These are phyloP conservation scores for Sclerotinia minor DNA, from an alignment of 2,329 filamentous ascomycete genomes.

Conservation along the genomic window DNA sequence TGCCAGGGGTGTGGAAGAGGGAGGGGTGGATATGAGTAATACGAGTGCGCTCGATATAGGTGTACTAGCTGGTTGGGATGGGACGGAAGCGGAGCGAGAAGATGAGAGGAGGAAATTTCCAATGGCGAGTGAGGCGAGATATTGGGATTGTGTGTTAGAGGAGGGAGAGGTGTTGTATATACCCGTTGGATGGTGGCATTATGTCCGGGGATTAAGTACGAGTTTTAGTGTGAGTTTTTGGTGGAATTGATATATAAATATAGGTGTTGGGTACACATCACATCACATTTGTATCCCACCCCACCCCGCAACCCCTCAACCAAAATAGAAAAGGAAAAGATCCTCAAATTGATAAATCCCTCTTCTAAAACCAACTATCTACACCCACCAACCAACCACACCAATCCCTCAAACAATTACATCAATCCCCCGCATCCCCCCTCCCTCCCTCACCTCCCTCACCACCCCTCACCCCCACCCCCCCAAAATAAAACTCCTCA, in stretches of 20 bases:
- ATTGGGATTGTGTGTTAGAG: slow-evolving; percentile 72
- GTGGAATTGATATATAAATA: slow-evolving; percentile 61
- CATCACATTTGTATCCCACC: too few species aligned
- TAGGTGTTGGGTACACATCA: too few species aligned
- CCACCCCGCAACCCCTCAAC: too few species aligned
- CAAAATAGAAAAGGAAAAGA: too few species aligned
- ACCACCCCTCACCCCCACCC: too few species aligned
- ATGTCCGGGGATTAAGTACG: slow-evolving; percentile 78
- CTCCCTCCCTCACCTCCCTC: too few species aligned
- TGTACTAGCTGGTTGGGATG: slow-evolving; percentile 62
- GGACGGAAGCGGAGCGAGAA: slow-evolving; percentile 30
- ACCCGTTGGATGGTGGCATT: slow-evolving; percentile 97
- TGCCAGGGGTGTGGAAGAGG: slow-evolving; percentile 60
- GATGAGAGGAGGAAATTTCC: slow-evolving; percentile 33
- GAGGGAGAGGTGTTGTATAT: slow-evolving; percentile 87
- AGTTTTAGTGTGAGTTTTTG: slow-evolving; percentile 97
- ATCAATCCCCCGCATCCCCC: too few species aligned
- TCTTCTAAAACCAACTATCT: too few species aligned
- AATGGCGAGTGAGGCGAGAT: slow-evolving; percentile 30
- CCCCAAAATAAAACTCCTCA: not conserved
- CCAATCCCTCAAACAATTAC: too few species aligned
- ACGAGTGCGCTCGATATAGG: slow-evolving; percentile 80
- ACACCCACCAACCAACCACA: too few species aligned
- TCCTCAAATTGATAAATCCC: too few species aligned
- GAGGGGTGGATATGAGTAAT: slow-evolving; percentile 86